Percentiles rank a stretch among this genome's conserved stretches.
Evolutionary conservation across 2,329 filamentous ascomycete genomes (phyloP).

Genomic region (Fusarium pininemorale): DNA sequence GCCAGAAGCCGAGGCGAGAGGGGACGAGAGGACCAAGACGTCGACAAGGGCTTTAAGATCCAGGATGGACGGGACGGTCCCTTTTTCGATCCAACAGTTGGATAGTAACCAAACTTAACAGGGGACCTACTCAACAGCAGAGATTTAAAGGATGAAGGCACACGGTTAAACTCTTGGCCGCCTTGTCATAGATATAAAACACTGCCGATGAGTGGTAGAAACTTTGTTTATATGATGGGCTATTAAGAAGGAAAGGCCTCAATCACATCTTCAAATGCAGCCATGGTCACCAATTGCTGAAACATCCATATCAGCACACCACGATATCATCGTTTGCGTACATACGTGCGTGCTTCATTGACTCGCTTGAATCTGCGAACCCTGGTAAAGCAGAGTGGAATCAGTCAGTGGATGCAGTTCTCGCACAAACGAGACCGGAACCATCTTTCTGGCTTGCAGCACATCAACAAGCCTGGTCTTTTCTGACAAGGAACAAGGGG

Average conservation of each 20-base stretch:
- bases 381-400: conserved; percentile 24
- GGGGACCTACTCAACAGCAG: conserved; percentile 19
- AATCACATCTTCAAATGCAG: background rate
- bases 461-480: conserved; percentile 28
- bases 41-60: conserved; percentile 34
- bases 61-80: conserved; percentile 18
- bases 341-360: background rate
- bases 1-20: conserved; percentile 16
- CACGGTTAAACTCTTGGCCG: conserved; percentile 24
- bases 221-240: conserved; percentile 31
- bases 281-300: conserved; percentile 8
- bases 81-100: conserved; percentile 37
- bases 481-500: conserved; percentile 29
- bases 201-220: conserved; percentile 10
- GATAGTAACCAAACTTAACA: conserved; percentile 19
- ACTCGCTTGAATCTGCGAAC: background rate
- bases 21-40: conserved; percentile 18
- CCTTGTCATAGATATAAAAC: background rate
- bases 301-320: conserved; percentile 3
- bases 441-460: conserved; percentile 22
- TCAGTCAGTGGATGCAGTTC: conserved; percentile 40
- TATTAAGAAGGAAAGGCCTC: conserved; percentile 7
- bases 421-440: conserved; percentile 14
- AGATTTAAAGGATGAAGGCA: conserved; percentile 11
- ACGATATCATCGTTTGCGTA: conserved; percentile 21